phyloP scores from a whole-genome alignment of 371 early-diverging fungal species.

The Syncephalastrum racemosum region DNA sequence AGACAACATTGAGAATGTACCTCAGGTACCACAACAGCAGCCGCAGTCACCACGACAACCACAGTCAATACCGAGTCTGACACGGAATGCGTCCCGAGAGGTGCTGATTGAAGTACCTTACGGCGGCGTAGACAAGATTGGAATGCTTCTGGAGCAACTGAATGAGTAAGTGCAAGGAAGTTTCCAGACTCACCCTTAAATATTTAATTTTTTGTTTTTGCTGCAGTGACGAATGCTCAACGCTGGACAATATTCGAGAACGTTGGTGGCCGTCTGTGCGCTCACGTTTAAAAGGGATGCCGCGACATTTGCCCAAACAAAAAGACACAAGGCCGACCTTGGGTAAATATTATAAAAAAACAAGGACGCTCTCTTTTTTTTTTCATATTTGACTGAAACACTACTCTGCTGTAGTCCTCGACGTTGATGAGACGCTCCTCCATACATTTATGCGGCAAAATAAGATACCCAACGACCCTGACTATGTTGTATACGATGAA shows the following conservation, averaged over 20 bases:
- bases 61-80: constrained; percentile 17
- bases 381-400: not conserved
- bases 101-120: constrained; percentile 19
- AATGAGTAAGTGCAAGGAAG: constrained; percentile 32
- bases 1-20: constrained; percentile 7
- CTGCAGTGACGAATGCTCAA: constrained; percentile 44
- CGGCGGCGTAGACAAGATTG: constrained; percentile 21
- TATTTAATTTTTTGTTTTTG: not conserved
- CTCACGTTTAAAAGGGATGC: constrained; percentile 42
- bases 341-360: constrained; percentile 21
- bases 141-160: constrained; percentile 37
- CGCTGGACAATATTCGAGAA: constrained; percentile 39
- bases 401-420: constrained; percentile 30
- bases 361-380: not conserved
- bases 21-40: not conserved
- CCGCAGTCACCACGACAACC: constrained; percentile 2
- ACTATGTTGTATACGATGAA: constrained; percentile 39
- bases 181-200: not conserved
- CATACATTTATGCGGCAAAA: constrained; percentile 34
- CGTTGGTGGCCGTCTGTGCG: constrained; percentile 47
- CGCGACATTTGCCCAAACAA: constrained; percentile 45
- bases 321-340: constrained; percentile 37
- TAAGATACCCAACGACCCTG: constrained; percentile 22
- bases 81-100: constrained; percentile 26
- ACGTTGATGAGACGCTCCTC: constrained; percentile 45